Base-by-base conservation (phyloP, 305 asterid genomes). In the Andrographis paniculata region DNA sequence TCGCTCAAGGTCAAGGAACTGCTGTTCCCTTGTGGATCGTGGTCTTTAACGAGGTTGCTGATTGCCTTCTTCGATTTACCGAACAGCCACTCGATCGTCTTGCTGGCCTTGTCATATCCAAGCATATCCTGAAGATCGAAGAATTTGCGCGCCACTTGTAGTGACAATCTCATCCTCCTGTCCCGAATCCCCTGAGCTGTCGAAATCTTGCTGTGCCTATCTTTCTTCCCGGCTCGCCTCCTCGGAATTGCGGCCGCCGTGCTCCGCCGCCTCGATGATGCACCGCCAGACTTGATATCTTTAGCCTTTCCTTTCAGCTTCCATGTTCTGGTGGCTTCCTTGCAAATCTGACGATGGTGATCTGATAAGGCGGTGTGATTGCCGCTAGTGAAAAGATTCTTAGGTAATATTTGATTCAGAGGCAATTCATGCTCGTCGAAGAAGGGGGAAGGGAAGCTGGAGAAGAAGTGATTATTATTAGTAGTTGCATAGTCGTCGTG, bases 71-170 rank as follows among this genome's bases (percentile, higher is more conserved):
- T 74, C 14, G 82, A 77, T 40, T 74, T 62, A 17, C 18, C 42
- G 41, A 77, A 74, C 9, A 77, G 74, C 86, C 86, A 77, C 61
- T 74, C 86, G 4, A 77, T 74, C 0, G 86, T 77, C 38, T 63
- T 65, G 62, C 86, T 74, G 0, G 86, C 81, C 22, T 72, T 76
- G 20, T 76, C 84, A 14, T 65, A 72, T 3, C 82, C 82, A 4
- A 75, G 28, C 76, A 75, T 49, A n/a, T n/a, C n/a, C n/a, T n/a
- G n/a, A n/a, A n/a, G n/a, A 58, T 72, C 83, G 24, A 75, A 73
- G 65, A 77, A 77, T 20, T 77, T 66, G 0, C 86, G 60, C 2
- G 86, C 86, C 0, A 71, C 71, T 38, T 68, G 82, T 1, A 77
- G 68, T 0, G 86, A 77, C 9, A 77, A 55, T 5, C 86, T 63